Base-by-base conservation (phyloP, 2,329 filamentous ascomycete species). In the Shiraia sp. region DNA sequence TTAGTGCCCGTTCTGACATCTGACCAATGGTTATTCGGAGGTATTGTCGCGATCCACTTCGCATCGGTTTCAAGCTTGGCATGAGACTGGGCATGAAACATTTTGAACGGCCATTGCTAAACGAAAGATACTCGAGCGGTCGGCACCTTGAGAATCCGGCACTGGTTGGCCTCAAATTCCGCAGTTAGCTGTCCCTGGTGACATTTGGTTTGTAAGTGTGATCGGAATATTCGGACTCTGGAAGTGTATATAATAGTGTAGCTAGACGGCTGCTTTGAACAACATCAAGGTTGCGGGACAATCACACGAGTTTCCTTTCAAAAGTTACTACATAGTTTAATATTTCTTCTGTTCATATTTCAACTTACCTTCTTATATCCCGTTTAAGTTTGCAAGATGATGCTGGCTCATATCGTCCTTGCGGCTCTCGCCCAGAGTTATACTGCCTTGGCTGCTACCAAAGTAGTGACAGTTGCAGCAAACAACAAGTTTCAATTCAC, bases 401-500 rank as follows among this genome's bases (percentile, higher is more conserved):
- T 55, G 32, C 54, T 61, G 40, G 53, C 39, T 22, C 57, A 29
- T 31, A 47, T 63, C 32, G 22, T 59, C 32, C 38, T 34, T 17
- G 53, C 47, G 17, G 55, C 42, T 36, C 49, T 61, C 28, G 51
- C 57, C 34, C 59, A 63, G 45, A 55, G 50, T 45, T 43, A 57
- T 45, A 43, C 49, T 6, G 56, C 41, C 13, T 60, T 50, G n/a
- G 57, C 59, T 28, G 59, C 57, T 24, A 60, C 55, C 6, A 63
- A 61, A 57, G 47, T 50, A 46, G 59, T 63, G 37, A 61, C 59
- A 7, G 59, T 63, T 17, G 59, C 52, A n/a, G 55, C 57, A 8
- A 63, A 63, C 50, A 61, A 61, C 37, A 55, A 61, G 44, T 63
- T 63, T 48, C 49, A 50, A 12, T 63, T 63, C 30, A 59, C 56